Percentiles rank a stretch among this genome's conserved stretches.
Conservation (phyloP, 768 basidiomycete species). For the Xerocomellus intermedius region DNA sequence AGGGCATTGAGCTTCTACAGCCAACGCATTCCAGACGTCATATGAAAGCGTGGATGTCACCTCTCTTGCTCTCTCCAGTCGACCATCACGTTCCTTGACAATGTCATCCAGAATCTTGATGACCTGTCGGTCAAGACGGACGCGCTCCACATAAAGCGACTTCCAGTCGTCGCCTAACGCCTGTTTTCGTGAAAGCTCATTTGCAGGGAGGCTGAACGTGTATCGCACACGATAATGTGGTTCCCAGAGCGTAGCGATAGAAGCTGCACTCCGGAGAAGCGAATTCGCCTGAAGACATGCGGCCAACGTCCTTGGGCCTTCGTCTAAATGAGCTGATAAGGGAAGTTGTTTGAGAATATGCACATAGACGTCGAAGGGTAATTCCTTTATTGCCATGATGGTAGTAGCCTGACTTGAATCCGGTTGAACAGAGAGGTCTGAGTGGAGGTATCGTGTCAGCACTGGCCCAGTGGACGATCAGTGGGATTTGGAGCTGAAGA, state of each 20-base stretch:
- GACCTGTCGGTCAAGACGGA: conserved; percentile 43
- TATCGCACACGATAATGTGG: conserved; percentile 52
- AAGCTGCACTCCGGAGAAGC: conserved; percentile 45
- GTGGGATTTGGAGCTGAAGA: background rate
- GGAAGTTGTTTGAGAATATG: conserved; percentile 38
- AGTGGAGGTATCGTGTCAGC: background rate
- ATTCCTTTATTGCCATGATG: conserved; percentile 19
- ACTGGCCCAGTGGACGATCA: background rate
- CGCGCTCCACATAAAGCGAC: conserved; percentile 44
- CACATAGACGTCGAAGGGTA: conserved; percentile 38
- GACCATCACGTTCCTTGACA: conserved; percentile 34
- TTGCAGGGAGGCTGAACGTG: conserved; percentile 35
- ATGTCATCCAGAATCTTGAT: conserved; percentile 43
- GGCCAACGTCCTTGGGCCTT: conserved; percentile 35
- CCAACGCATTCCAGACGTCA: conserved; percentile 57
- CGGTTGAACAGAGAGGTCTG: background rate
- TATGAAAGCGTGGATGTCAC: conserved; percentile 42
- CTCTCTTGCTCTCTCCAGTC: conserved; percentile 39
- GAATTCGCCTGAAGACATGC: conserved; percentile 40
- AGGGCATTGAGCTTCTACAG: conserved; percentile 37
- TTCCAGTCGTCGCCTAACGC: conserved; percentile 42
- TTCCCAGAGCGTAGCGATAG: conserved; percentile 46
- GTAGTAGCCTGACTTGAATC: background rate
- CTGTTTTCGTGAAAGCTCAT: conserved; percentile 37
- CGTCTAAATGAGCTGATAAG: conserved; percentile 17